A percentile compares a stretch with the other conserved stretches of the same genome.
These are phyloP conservation scores for Polytrichum commune DNA, from an alignment of 225 moss, liverwort and hornwort genomes.

Conservation along the genomic window DNA sequence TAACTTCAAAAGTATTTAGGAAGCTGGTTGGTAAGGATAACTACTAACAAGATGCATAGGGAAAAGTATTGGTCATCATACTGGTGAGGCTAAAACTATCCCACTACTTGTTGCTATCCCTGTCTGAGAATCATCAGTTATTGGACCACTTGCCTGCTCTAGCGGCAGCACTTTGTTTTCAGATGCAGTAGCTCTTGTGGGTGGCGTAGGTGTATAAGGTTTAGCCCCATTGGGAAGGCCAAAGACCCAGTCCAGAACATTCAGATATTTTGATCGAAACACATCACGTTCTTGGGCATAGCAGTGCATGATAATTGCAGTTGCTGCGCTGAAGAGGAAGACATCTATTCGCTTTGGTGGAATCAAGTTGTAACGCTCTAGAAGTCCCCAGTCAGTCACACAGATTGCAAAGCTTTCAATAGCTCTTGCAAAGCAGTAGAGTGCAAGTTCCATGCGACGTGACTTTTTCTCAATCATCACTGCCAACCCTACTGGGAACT, in stretches of 20 bases:
- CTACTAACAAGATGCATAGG: no score
- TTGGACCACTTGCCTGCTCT: no score
- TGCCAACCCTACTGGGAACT: slow-evolving; percentile 87
- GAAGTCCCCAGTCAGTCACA: slow-evolving; percentile 59
- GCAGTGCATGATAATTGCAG: slow-evolving; percentile 97
- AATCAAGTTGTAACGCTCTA: slow-evolving; percentile 54
- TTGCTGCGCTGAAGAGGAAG: slow-evolving; percentile 82
- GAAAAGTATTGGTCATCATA: no score
- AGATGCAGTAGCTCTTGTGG: slow-evolving; percentile 21
- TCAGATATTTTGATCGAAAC: slow-evolving; percentile 93
- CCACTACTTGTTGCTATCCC: no score
- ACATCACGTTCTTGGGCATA: slow-evolving; percentile 94
- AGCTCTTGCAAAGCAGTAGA: slow-evolving; percentile 91
- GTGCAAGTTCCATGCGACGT: slow-evolving; percentile 95
- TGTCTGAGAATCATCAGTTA: no score
- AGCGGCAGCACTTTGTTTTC: no score
- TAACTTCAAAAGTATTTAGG: no score
- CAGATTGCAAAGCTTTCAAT: slow-evolving; percentile 95
- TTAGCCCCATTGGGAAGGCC: slow-evolving; percentile 73
- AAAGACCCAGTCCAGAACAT: slow-evolving; percentile 98
- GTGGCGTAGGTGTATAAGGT: slow-evolving; percentile 18
- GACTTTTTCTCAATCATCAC: slow-evolving; percentile 94
- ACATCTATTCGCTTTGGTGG: slow-evolving; percentile 80
- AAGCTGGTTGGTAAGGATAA: no score
- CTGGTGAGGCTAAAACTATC: no score